Percentiles rank a stretch among this genome's conserved stretches.
phyloP scores from a whole-genome alignment of 805 yeast species.

The Kluyveromyces nonfermentans region DNA sequence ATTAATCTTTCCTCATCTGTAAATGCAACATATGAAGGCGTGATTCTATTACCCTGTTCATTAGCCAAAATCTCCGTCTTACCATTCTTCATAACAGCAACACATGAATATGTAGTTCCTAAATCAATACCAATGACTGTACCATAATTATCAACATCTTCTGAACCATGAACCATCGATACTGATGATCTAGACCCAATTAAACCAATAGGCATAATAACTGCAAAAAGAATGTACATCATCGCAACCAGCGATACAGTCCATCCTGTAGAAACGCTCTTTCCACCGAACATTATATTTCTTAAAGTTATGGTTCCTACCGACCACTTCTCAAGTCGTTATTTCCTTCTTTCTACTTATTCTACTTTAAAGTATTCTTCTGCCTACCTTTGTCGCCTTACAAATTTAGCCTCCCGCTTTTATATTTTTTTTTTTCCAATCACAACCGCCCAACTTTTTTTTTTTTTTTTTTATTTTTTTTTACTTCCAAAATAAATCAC shows the following conservation, averaged over 20 bases:
- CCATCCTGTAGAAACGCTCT: slow-evolving; percentile 25
- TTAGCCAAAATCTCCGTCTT: slow-evolving; percentile 89
- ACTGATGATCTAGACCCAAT: slow-evolving; percentile 20
- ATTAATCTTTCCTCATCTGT: slow-evolving; percentile 86
- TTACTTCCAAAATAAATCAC: no score
- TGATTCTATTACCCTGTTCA: slow-evolving; percentile 95
- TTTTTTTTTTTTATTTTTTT: no score
- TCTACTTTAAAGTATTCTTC: neutral
- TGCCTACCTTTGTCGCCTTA: neutral
- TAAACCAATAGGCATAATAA: slow-evolving; percentile 22
- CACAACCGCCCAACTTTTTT: neutral
- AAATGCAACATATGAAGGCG: slow-evolving; percentile 92
- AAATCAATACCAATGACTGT: slow-evolving; percentile 88
- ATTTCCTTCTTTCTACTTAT: neutral
- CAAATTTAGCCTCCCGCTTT: neutral
- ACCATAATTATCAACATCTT: slow-evolving; percentile 42
- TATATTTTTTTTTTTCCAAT: neutral
- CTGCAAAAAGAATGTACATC: slow-evolving; percentile 23
- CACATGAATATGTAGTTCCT: slow-evolving; percentile 97
- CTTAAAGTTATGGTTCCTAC: neutral
- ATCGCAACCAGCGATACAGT: slow-evolving; percentile 38
- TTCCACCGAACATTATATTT: neutral
- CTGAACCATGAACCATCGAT: slow-evolving; percentile 29
- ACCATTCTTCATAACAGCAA: slow-evolving; percentile 77
- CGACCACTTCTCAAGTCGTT: neutral